Conservation (phyloP, 2,329 filamentous ascomycete genomes). For the Aspergillus jensenii region DNA sequence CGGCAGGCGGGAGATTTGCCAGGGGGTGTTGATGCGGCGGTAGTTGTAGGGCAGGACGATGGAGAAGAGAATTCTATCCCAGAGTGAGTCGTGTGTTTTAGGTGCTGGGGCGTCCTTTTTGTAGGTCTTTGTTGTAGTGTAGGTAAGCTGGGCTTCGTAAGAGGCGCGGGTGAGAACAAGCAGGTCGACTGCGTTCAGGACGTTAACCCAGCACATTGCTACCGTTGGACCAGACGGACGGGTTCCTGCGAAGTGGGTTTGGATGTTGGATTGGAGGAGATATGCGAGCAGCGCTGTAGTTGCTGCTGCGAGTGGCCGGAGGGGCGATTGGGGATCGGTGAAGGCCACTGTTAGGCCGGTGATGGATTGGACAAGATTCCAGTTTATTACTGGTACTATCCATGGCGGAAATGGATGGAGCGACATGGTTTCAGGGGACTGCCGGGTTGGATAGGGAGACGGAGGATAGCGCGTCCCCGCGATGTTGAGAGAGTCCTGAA, state of each 20-base stretch:
- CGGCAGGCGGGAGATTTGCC: slow-evolving; percentile 18
- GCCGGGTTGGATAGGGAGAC: background rate
- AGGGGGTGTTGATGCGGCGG: slow-evolving; percentile 23
- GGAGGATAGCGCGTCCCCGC: background rate
- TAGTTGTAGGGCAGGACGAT: slow-evolving; percentile 19
- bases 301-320: slow-evolving; percentile 6
- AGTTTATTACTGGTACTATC: slow-evolving; percentile 12
- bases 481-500: background rate
- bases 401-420: background rate
- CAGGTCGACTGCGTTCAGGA: slow-evolving; percentile 22
- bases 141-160: slow-evolving; percentile 7
- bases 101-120: background rate
- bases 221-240: slow-evolving; percentile 15
- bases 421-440: background rate
- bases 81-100: background rate
- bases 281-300: slow-evolving; percentile 12
- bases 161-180: slow-evolving; percentile 18
- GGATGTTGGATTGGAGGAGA: slow-evolving; percentile 9
- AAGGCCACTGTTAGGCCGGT: slow-evolving; percentile 14
- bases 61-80: slow-evolving; percentile 10
- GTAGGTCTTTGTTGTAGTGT: background rate
- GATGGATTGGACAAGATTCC: slow-evolving; percentile 15
- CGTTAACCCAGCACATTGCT: slow-evolving; percentile 24
- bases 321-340: slow-evolving; percentile 5
- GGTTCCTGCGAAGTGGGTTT: slow-evolving; percentile 1